Evolutionary conservation across 1,139 yeast species (phyloP).

Genomic region (Suhomyces chickasaworum): DNA sequence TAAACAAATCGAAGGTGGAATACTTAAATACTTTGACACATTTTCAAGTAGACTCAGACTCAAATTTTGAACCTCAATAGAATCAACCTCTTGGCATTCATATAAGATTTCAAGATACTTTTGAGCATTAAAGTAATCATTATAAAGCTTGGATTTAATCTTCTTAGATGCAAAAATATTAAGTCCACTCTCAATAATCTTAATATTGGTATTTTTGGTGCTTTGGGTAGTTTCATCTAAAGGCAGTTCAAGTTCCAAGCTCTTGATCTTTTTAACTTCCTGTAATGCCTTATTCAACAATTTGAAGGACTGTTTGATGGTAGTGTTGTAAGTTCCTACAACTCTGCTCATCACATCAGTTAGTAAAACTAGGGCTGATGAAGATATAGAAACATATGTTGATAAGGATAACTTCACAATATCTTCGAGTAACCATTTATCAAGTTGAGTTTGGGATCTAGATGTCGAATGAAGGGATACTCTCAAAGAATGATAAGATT

Average conservation of each 20-base stretch:
- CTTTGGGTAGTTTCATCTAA: neutral
- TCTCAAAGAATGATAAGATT: conserved; percentile 75
- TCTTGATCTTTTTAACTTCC: conserved; percentile 20
- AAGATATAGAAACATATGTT: conserved; percentile 66
- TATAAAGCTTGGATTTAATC: conserved; percentile 55
- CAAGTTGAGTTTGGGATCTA: conserved; percentile 69
- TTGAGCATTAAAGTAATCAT: conserved; percentile 57
- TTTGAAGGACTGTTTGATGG: conserved; percentile 52
- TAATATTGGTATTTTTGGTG: conserved; percentile 19
- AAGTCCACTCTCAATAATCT: conserved; percentile 69
- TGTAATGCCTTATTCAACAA: conserved; percentile 56
- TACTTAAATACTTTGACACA: conserved; percentile 47
- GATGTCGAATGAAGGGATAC: conserved; percentile 75
- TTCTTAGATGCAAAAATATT: conserved; percentile 54
- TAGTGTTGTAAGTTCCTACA: conserved; percentile 63
- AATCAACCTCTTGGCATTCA: conserved; percentile 61
- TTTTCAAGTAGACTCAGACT: conserved; percentile 56
- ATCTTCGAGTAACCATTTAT: conserved; percentile 65
- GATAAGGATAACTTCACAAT: conserved; percentile 71
- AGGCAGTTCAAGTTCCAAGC: neutral
- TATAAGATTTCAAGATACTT: conserved; percentile 52
- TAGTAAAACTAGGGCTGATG: conserved; percentile 70
- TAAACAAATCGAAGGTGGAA: conserved; percentile 64
- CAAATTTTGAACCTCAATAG: conserved; percentile 50
- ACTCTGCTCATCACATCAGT: conserved; percentile 74